Evolutionary conservation across 164 flowering plant species (phyloP), one percentile per base, ranked within the genome.

Genomic region (Protea cynaroides): DNA sequence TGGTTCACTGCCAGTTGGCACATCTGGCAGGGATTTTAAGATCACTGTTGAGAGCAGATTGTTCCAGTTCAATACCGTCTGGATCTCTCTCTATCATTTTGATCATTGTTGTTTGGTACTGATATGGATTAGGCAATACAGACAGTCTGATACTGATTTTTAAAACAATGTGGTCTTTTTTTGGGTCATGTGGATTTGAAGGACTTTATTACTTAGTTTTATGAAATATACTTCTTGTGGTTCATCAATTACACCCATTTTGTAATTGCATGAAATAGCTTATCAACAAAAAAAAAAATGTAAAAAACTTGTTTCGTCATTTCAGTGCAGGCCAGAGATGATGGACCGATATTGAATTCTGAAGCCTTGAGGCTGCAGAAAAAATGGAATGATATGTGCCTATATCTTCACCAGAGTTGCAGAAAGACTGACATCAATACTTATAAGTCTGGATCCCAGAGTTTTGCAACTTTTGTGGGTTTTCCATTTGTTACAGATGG

Each of bases 321-420:
- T 86, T 76, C 90, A 83, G 91, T 83, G 89, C 96, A 89, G 97
- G 84, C 87, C 78, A 80, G 72, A 79, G 84, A 86, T 63, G 90
- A 80, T 77, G 74, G 78, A 46, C 23, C 73, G 66, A 60, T 69
- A 37, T 62, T 82, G 70, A 75, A 71, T 74, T 71, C 78, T 49
- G 78, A 71, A 74, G 63, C 84, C 56, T 24, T 66, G 57, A 83
- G 69, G 4, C 54, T 86, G 63, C 87, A 84, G 62, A 86, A 69
- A 74, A 92, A 86, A 72, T 85, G 92, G 90, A 74, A 71, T 58
- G 80, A 78, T 61, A 73, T 73, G 14, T 87, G 94, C 67, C 87
- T 72, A 55, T 75, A 67, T 29, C 79, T 77, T 71, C 84, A 84
- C 63, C 77, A 73, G 18, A 56, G 52, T 56, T 68, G 25, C 58